These are phyloP conservation scores for Penicillium sp. DNA, from an alignment of 2,329 filamentous ascomycete genomes.

Conservation along the genomic window DNA sequence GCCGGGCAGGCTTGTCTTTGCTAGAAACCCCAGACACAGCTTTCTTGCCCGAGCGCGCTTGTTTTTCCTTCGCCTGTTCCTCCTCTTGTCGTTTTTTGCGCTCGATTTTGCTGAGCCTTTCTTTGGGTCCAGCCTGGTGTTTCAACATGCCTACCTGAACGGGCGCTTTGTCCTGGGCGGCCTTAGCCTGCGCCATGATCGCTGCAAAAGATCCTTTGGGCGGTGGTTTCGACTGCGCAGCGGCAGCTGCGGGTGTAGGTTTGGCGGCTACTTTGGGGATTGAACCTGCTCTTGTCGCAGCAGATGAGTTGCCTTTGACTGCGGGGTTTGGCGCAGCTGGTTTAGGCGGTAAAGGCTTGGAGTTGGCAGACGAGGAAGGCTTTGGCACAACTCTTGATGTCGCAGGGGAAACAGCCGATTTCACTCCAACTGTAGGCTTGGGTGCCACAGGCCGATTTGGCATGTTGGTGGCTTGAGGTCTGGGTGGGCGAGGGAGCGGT, in stretches of 20 bases:
- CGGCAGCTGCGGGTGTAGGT: background rate
- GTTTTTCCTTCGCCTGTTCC: constrained; percentile 44
- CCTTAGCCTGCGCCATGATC: constrained; percentile 60
- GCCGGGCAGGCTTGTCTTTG: constrained; percentile 29
- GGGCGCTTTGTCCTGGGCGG: constrained; percentile 50
- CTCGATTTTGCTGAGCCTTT: constrained; percentile 58
- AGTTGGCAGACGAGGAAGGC: constrained; percentile 7
- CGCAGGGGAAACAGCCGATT: constrained; percentile 17
- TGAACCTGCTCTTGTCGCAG: constrained; percentile 20
- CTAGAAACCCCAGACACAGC: constrained; percentile 20
- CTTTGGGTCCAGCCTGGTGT: constrained; percentile 56
- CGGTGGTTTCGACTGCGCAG: constrained; percentile 44
- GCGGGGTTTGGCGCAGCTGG: constrained; percentile 18
- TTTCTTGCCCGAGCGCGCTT: constrained; percentile 34
- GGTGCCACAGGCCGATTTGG: constrained; percentile 17
- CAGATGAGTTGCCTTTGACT: constrained; percentile 18
- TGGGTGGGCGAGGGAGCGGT: constrained; percentile 31
- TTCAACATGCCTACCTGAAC: constrained; percentile 55
- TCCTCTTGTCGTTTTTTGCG: constrained; percentile 48
- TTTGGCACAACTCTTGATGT: constrained; percentile 21
- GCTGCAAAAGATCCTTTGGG: constrained; percentile 62
- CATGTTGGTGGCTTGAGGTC: constrained; percentile 24
- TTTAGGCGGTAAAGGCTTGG: constrained; percentile 17
- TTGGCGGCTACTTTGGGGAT: constrained; percentile 20
- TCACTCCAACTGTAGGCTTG: constrained; percentile 20